Percentiles rank a stretch among this genome's conserved stretches.
Evolutionary conservation across 2,329 filamentous ascomycete species (phyloP).

Genomic region (Fusarium virguliforme): DNA sequence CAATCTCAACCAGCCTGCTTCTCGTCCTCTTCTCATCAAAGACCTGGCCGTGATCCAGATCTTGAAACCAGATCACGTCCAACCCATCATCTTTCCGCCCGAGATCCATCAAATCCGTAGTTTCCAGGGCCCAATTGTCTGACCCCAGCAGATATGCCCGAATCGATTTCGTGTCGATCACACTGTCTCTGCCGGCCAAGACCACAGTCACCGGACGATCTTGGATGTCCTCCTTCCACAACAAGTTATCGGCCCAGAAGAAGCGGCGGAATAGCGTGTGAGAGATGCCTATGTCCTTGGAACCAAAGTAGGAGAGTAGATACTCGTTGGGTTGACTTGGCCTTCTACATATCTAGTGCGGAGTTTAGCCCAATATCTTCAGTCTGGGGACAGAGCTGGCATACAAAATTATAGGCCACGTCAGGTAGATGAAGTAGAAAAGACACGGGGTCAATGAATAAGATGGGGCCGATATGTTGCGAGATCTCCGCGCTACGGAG

Average conservation of each 20-base stretch:
- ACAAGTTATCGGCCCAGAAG: too few relatives aligned
- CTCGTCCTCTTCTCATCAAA: slow-evolving; percentile 60
- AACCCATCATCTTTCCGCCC: slow-evolving; percentile 59
- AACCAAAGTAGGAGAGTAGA: slow-evolving; percentile 73
- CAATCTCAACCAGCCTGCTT: slow-evolving; percentile 52
- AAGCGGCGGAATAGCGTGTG: slow-evolving; percentile 70
- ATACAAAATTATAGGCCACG: slow-evolving; percentile 74
- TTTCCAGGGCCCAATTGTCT: slow-evolving; percentile 47
- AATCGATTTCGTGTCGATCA: slow-evolving; percentile 69
- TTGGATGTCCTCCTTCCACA: too few relatives aligned
- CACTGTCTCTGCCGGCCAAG: slow-evolving; percentile 67
- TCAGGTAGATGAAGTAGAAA: slow-evolving; percentile 75
- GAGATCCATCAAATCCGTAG: slow-evolving; percentile 34
- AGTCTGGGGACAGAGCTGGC: not conserved
- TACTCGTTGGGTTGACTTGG: slow-evolving; percentile 69
- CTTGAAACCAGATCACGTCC: slow-evolving; percentile 69
- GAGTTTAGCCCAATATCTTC: slow-evolving; percentile 23
- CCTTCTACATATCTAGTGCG: slow-evolving; percentile 56
- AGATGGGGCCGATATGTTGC: slow-evolving; percentile 61
- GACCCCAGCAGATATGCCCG: slow-evolving; percentile 65
- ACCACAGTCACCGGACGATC: slow-evolving; percentile 67
- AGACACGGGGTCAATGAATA: slow-evolving; percentile 74
- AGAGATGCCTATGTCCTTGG: slow-evolving; percentile 71
- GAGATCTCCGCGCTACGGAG: slow-evolving; percentile 60
- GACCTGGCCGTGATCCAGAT: slow-evolving; percentile 71